phyloP scores from a whole-genome alignment of 495 filamentous ascomycete species.

The Aspergillus campestris region DNA sequence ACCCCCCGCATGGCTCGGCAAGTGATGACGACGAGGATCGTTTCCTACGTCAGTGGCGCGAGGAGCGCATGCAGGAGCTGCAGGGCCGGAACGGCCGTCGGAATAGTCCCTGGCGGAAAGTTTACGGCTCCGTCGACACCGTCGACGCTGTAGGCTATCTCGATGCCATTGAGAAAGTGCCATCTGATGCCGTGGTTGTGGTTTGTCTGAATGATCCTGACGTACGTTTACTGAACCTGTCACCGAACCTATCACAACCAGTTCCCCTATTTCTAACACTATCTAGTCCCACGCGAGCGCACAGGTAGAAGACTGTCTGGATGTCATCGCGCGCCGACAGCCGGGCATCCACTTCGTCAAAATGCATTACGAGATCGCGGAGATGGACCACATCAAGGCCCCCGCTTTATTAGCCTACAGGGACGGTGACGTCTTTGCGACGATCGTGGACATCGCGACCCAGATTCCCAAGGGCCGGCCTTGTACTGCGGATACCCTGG shows the following conservation, averaged over 20 bases:
- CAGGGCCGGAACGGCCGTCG: conserved; percentile 47
- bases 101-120: conserved; percentile 58
- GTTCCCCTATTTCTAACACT: conserved; percentile 12
- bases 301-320: conserved; percentile 68
- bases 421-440: conserved; percentile 82
- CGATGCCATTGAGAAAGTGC: conserved; percentile 87
- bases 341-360: conserved; percentile 76
- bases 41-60: conserved; percentile 78
- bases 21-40: conserved; percentile 65
- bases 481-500: conserved; percentile 51
- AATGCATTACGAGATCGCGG: conserved; percentile 84
- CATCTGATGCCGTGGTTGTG: conserved; percentile 76
- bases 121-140: conserved; percentile 67
- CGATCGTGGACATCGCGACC: conserved; percentile 74
- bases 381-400: conserved; percentile 85
- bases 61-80: conserved; percentile 68
- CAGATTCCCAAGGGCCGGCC: conserved; percentile 66
- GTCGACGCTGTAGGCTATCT: conserved; percentile 90
- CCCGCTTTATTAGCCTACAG: conserved; percentile 87
- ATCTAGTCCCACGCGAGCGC: conserved; percentile 64
- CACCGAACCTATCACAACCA: too few relatives aligned
- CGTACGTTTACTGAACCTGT: too few relatives aligned
- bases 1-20: conserved; percentile 25
- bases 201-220: conserved; percentile 89
- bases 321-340: conserved; percentile 60